A percentile compares a stretch with the other conserved stretches of the same genome.
These are phyloP conservation scores for Pittosporum tobira DNA, from an alignment of 129 eudicot genomes.

Conservation along the genomic window DNA sequence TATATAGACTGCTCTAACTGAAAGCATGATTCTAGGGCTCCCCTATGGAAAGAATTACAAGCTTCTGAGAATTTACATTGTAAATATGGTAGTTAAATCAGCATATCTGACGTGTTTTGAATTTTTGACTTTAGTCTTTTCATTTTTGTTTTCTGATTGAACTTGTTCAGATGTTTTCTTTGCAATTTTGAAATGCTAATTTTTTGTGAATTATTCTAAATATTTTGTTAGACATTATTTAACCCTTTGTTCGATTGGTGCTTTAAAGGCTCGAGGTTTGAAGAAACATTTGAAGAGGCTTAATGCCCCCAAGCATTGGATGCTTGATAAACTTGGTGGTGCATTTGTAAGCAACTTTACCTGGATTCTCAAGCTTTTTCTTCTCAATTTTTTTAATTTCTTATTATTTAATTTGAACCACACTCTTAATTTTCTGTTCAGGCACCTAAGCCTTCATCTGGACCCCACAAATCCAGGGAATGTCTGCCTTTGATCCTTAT, in stretches of 20 bases:
- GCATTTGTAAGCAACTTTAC: conserved; percentile 42
- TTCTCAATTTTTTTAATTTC: neutral
- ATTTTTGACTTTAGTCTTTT: too few species aligned
- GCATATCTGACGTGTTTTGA: too few species aligned
- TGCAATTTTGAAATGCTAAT: neutral
- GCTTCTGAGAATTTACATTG: too few species aligned
- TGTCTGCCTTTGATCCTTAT: conserved; percentile 47
- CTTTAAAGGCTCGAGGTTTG: conserved; percentile 44
- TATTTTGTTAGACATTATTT: neutral
- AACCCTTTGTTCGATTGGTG: neutral
- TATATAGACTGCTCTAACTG: too few species aligned
- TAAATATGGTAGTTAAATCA: too few species aligned
- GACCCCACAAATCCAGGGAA: conserved; percentile 55
- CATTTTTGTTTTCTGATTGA: too few species aligned
- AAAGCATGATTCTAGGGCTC: too few species aligned
- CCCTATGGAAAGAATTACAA: too few species aligned
- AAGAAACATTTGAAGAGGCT: conserved; percentile 50
- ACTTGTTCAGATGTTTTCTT: too few species aligned
- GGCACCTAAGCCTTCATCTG: conserved; percentile 63
- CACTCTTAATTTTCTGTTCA: neutral
- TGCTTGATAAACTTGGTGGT: conserved; percentile 61
- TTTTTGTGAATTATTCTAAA: too few species aligned
- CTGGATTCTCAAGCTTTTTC: neutral
- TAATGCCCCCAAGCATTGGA: conserved; percentile 59
- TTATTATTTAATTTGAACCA: neutral